Base-by-base conservation (phyloP, 306 rosid genomes). In the Medicago ruthenica region DNA sequence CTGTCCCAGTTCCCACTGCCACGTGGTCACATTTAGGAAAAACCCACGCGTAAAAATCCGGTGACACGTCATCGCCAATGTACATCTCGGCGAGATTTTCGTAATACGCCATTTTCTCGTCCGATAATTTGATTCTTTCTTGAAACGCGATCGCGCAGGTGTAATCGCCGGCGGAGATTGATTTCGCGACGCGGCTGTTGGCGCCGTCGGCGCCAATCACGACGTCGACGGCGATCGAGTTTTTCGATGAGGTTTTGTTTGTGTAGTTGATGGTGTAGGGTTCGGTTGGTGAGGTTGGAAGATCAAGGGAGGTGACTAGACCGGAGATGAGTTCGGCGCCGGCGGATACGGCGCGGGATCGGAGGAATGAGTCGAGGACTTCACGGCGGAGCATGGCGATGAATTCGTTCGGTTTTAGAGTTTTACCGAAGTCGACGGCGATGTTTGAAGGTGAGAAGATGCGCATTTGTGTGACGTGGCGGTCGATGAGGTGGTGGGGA, bases 1-100 rank as follows among this genome's bases (percentile, higher is more conserved):
- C 92, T 2, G 98, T 93, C 16, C 97, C 98, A 0, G 97, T 93
- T 2, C 98, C 97, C 72, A 94, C 98, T 15, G 97, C 98, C 90
- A 94, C 97, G 83, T 94, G 98, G 85, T 94, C 96, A 2, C 97
- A 88, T 16, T 91, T 94, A 2, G 97, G 98, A 27, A 94, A 94
- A 0, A 94, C 98, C 98, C 98, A 94, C 13, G 79, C 97, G 84
- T 94, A 94, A 67, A 89, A 94, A 64, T 94, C 98, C 4, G 98
- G 97, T n/a, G 97, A 94, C 10, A 91, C 96, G 80, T 94, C 98
- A 59, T 74, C 63, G 0, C 98, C 97, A 0, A 94, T 74, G 75
- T 91, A 94, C 94, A 91, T 88, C 85, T 91, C 97, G 18, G 97
- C 98, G 48, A 90, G 88, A 77, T 93, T 78, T 66, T 85, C 75